These are phyloP conservation scores for Podospora appendiculata DNA, from an alignment of 495 filamentous ascomycete species.

Conservation along the genomic window DNA sequence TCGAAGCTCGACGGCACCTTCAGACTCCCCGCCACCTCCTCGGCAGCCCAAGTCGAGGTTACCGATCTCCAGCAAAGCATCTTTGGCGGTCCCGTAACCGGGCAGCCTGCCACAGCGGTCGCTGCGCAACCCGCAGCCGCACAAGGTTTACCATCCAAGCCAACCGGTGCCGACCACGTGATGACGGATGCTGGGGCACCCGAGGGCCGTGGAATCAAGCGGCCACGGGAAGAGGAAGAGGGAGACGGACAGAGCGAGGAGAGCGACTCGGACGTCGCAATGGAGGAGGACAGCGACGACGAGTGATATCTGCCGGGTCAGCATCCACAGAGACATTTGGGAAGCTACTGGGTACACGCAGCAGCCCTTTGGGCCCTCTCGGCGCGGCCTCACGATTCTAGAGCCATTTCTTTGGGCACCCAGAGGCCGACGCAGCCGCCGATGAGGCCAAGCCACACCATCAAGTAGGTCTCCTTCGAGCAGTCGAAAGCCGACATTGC, in stretches of 20 bases:
- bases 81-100: constrained; percentile 60
- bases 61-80: constrained; percentile 77
- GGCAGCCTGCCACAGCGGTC: constrained; percentile 30
- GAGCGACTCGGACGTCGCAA: constrained; percentile 59
- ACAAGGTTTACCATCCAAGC: constrained; percentile 26
- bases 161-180: constrained; percentile 29
- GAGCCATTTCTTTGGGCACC: constrained; percentile 53
- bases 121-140: constrained; percentile 18
- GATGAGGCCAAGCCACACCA: constrained; percentile 72
- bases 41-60: constrained; percentile 48
- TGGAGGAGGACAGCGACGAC: constrained; percentile 63
- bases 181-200: constrained; percentile 37
- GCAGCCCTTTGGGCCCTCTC: neutral
- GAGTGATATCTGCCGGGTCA: constrained; percentile 27
- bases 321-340: neutral
- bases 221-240: constrained; percentile 56
- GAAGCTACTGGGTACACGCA: neutral
- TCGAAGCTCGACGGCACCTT: constrained; percentile 89
- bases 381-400: constrained; percentile 10
- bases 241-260: constrained; percentile 50
- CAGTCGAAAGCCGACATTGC: constrained; percentile 55
- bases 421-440: constrained; percentile 65
- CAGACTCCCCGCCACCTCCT: constrained; percentile 47
- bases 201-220: constrained; percentile 49
- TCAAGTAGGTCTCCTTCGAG: constrained; percentile 59